phyloP scores from a whole-genome alignment of 345 rosid species.

The Citrus unshiu region DNA sequence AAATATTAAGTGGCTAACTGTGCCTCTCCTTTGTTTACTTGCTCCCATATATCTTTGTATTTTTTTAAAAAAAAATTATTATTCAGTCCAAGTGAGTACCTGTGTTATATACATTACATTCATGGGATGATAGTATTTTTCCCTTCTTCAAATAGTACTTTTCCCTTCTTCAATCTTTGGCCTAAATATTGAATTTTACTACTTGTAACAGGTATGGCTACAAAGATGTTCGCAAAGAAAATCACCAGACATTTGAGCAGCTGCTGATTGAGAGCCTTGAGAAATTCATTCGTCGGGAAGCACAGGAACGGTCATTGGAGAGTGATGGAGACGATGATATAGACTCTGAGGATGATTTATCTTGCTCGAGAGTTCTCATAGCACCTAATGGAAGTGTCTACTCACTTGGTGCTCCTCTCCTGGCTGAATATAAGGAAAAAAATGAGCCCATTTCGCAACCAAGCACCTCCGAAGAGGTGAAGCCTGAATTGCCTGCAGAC shows the following conservation, averaged over 20 bases:
- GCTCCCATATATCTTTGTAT: neutral
- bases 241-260: constrained; percentile 94
- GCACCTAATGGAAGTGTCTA: constrained; percentile 92
- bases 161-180: neutral
- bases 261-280: constrained; percentile 96
- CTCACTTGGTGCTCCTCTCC: constrained; percentile 80
- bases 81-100: neutral
- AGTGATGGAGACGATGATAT: constrained; percentile 75
- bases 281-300: constrained; percentile 93
- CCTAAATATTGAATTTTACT: constrained; percentile 5
- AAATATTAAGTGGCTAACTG: neutral
- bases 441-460: constrained; percentile 44
- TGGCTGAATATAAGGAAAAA: constrained; percentile 54
- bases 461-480: constrained; percentile 52
- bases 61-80: neutral
- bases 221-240: constrained; percentile 92
- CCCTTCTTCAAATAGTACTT: too few species aligned
- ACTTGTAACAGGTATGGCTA: constrained; percentile 76
- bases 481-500: constrained; percentile 30
- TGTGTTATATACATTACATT: too few species aligned
- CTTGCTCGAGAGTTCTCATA: constrained; percentile 59
- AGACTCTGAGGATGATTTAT: constrained; percentile 57
- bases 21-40: neutral
- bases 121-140: too few species aligned
- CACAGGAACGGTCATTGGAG: constrained; percentile 86